phyloP scores from a whole-genome alignment of 345 rosid species.

The Gossypioides kirkii region DNA sequence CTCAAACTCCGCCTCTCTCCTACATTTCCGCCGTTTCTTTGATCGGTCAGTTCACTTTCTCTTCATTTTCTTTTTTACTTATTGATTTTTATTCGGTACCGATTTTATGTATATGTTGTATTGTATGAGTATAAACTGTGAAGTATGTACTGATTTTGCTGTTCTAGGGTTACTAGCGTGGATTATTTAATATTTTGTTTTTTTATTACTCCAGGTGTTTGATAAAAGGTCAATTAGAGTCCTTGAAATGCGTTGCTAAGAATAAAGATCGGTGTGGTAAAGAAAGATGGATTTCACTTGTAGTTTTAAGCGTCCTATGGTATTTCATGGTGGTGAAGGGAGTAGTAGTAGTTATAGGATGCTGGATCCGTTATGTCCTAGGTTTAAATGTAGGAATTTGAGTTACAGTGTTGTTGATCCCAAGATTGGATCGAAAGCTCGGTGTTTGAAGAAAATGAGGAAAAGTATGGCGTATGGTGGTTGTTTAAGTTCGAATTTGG shows the following conservation, averaged over 20 bases:
- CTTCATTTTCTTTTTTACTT: background rate
- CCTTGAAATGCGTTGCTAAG: background rate
- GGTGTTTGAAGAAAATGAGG: background rate
- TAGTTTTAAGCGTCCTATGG: background rate
- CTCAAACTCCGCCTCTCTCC: conserved; percentile 1
- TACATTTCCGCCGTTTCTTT: background rate
- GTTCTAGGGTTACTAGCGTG: background rate
- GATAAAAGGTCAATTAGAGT: background rate
- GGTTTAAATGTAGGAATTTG: background rate
- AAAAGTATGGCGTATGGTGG: background rate
- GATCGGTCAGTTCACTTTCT: background rate
- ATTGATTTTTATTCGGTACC: background rate
- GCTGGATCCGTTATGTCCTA: background rate
- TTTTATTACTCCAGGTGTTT: background rate
- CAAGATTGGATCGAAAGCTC: background rate
- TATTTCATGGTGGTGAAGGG: background rate
- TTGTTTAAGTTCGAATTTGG: background rate
- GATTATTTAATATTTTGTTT: background rate
- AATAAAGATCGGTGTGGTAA: background rate
- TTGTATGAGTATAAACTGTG: background rate
- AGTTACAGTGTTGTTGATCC: background rate
- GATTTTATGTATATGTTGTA: background rate
- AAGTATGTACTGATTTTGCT: background rate
- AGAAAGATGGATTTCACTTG: background rate
- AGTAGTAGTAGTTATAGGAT: background rate